A percentile compares a stretch with the other conserved stretches of the same genome.
These are phyloP conservation scores for Strobilomyces confusus DNA, from an alignment of 768 basidiomycete genomes.

Conservation along the genomic window DNA sequence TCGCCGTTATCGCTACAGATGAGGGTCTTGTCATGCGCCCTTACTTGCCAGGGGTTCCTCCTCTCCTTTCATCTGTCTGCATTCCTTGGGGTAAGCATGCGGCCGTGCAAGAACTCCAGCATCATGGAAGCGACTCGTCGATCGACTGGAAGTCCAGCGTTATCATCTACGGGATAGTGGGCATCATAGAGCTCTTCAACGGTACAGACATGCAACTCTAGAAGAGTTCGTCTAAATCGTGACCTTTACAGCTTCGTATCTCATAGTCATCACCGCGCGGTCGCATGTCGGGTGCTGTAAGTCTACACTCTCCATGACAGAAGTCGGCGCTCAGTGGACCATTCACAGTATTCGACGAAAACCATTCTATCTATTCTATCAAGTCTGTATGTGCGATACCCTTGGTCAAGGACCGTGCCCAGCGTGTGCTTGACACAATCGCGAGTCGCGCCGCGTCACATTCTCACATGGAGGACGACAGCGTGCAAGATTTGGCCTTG, in stretches of 20 bases:
- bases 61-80: slow-evolving; percentile 38
- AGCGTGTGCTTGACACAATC: slow-evolving; percentile 47
- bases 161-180: slow-evolving; percentile 73
- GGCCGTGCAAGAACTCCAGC: slow-evolving; percentile 48
- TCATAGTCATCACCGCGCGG: slow-evolving; percentile 67
- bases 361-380: slow-evolving; percentile 60
- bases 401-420: slow-evolving; percentile 61
- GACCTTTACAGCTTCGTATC: slow-evolving; percentile 56
- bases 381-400: slow-evolving; percentile 72
- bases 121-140: slow-evolving; percentile 30
- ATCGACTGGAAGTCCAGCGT: slow-evolving; percentile 54
- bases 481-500: slow-evolving; percentile 19
- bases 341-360: slow-evolving; percentile 60
- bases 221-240: slow-evolving; percentile 11
- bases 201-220: slow-evolving; percentile 37
- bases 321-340: slow-evolving; percentile 3
- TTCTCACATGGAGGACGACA: slow-evolving; percentile 39
- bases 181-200: slow-evolving; percentile 67
- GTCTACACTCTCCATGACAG: slow-evolving; percentile 25
- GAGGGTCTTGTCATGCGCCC: slow-evolving; percentile 69
- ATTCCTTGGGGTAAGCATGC: slow-evolving; percentile 59
- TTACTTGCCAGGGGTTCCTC: slow-evolving; percentile 34
- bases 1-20: slow-evolving; percentile 55
- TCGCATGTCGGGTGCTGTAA: slow-evolving; percentile 62
- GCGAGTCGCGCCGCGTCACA: slow-evolving; percentile 48